Conservation (phyloP, 2,329 filamentous ascomycete species). For the Drechslerella dactyloides region DNA sequence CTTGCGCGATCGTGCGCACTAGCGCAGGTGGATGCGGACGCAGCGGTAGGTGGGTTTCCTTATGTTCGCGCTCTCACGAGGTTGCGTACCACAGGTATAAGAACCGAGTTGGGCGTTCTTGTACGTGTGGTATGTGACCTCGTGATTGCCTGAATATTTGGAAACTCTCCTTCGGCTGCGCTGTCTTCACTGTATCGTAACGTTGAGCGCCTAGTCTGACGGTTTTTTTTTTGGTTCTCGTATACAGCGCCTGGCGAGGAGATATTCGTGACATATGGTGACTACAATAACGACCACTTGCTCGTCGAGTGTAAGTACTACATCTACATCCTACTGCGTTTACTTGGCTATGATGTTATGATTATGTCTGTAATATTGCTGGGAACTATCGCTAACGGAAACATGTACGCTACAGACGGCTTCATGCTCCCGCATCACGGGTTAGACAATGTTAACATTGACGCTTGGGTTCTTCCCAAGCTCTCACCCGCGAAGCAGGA, state of each 20-base stretch:
- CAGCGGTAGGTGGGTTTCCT: neutral
- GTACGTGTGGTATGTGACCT: neutral
- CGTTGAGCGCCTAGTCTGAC: neutral
- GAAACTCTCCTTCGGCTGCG: neutral
- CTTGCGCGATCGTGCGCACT: neutral
- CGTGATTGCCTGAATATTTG: neutral
- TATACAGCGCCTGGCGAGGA: conserved; percentile 63
- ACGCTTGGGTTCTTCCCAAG: conserved; percentile 29
- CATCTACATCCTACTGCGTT: neutral
- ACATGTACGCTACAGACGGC: no score
- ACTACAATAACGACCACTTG: conserved; percentile 74
- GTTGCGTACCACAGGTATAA: neutral
- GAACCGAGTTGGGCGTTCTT: neutral
- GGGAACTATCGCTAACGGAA: no score
- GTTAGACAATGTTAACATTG: conserved; percentile 35
- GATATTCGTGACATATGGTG: conserved; percentile 72
- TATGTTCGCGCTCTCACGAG: neutral
- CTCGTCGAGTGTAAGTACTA: conserved; percentile 66
- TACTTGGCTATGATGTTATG: no score
- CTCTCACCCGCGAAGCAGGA: conserved; percentile 22
- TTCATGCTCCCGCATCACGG: conserved; percentile 33
- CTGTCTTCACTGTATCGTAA: neutral
- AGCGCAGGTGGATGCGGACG: neutral
- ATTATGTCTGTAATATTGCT: no score
- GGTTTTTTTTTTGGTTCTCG: neutral